Conservation (phyloP, 805 yeast species). For the Yarrowia alimentaria region DNA sequence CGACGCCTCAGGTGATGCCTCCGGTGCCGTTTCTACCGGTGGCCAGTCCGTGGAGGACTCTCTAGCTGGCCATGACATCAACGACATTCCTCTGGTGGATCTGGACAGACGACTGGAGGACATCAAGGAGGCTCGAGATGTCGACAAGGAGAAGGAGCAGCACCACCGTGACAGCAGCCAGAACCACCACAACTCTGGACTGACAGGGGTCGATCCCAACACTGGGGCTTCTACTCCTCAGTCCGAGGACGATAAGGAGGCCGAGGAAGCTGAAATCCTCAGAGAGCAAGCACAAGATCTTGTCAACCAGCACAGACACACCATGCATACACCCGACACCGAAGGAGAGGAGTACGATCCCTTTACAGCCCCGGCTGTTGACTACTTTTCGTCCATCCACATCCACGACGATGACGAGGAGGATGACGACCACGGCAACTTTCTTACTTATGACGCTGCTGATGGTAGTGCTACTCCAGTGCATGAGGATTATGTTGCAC, state of each 20-base stretch:
- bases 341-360: constrained; percentile 32
- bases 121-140: constrained; percentile 30
- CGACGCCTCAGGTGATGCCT: constrained; percentile 9
- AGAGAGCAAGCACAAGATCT: constrained; percentile 30
- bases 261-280: constrained; percentile 11
- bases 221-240: constrained; percentile 3
- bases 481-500: constrained; percentile 50
- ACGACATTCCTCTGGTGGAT: constrained; percentile 33
- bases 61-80: constrained; percentile 27
- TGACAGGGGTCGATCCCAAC: background rate
- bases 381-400: constrained; percentile 31
- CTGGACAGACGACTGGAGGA: constrained; percentile 31
- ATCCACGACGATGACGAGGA: constrained; percentile 27
- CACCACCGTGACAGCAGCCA: constrained; percentile 31
- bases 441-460: constrained; percentile 23
- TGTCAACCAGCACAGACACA: constrained; percentile 30
- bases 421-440: constrained; percentile 28
- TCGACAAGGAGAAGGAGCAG: constrained; percentile 30
- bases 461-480: constrained; percentile 32
- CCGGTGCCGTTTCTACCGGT: background rate
- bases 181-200: constrained; percentile 2
- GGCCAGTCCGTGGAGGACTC: background rate
- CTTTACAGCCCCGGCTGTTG: constrained; percentile 37
- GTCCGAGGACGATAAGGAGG: constrained; percentile 11
- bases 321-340: constrained; percentile 35